A percentile compares a stretch with the other conserved stretches of the same genome.
These are phyloP conservation scores for Trichoderma lentiforme DNA, from an alignment of 2,329 filamentous ascomycete species.

Conservation along the genomic window DNA sequence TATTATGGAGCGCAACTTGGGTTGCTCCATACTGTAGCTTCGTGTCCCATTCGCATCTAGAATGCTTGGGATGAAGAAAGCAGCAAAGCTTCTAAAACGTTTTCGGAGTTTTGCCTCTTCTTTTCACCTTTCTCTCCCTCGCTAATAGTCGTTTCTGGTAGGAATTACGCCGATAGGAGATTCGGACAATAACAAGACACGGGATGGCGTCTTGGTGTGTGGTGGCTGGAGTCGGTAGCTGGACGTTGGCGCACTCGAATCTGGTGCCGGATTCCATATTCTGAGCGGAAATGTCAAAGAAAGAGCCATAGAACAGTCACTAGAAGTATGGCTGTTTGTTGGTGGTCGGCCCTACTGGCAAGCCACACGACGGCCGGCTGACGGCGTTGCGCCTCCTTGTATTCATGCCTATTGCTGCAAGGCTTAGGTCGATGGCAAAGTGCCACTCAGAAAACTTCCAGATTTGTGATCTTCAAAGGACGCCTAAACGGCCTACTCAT, in stretches of 20 bases:
- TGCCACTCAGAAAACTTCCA: background rate
- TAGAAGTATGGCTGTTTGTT: background rate
- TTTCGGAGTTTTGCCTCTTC: background rate
- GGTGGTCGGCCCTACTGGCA: conserved; percentile 1
- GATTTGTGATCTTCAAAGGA: background rate
- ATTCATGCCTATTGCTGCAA: background rate
- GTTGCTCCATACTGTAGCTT: background rate
- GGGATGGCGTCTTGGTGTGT: background rate
- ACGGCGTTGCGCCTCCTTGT: background rate
- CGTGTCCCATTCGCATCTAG: background rate
- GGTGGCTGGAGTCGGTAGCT: background rate
- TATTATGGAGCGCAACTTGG: background rate
- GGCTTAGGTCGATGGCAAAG: background rate
- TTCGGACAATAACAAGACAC: background rate
- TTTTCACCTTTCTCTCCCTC: background rate
- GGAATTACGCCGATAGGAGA: background rate
- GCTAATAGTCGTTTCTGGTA: background rate
- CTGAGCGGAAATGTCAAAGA: background rate
- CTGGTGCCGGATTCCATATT: background rate
- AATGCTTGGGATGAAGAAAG: background rate
- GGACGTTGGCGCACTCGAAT: background rate
- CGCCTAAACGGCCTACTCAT: background rate
- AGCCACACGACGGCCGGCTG: conserved; percentile 1
- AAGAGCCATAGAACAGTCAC: background rate
- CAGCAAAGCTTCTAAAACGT: background rate